Base-by-base conservation (phyloP, 2,329 filamentous ascomycete species). In the Talaromyces sp. region DNA sequence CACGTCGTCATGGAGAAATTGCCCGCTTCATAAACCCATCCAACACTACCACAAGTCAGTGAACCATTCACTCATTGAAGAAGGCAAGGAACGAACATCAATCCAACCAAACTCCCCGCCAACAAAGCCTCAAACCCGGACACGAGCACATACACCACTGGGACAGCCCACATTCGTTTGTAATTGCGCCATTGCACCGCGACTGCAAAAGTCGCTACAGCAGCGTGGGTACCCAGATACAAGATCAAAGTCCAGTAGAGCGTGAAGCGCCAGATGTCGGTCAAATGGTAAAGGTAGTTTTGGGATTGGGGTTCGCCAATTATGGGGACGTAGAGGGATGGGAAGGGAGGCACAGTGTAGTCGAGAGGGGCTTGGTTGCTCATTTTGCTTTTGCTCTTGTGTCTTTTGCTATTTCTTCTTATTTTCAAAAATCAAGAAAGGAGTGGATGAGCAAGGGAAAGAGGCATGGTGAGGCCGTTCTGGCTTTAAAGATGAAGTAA, bases 1-100 rank as follows among this genome's bases (percentile, higher is more conserved):
- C 92, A 96, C 0, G 93, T 96, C 52, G 92, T 93, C 92, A 96
- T 95, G 70, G 87, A 83, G 73, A 93, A 96, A 76, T 89, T 91
- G 48, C 92, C 93, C 2, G 89, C 85, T 68, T 87, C 85, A 72
- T 96, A 96, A 39, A 93, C 85, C 8, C 88, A 90, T 12, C 90
- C 91, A 21, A 96, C 79, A 56, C 90, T 93, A 66, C 55, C 48
- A 37, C 31, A 40, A 40, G 54, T 57, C 18, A 56, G 33, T 14
- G 25, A 3, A 55, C 9, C 16, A 37, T 2, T 18, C n/a, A 21
- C 5, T 6, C 11, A 61, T 8, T 31, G 5, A 7, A 50, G 7
- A 14, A 11, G 14, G 54, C 25, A 62, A 61, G 8, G 9, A 66
- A 78, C 90, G 76, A 71, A 93, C 91, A 96, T 79, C 58, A 92